phyloP scores from a whole-genome alignment of 1,139 yeast genomes.

The Magnusiomyces clavatus region DNA sequence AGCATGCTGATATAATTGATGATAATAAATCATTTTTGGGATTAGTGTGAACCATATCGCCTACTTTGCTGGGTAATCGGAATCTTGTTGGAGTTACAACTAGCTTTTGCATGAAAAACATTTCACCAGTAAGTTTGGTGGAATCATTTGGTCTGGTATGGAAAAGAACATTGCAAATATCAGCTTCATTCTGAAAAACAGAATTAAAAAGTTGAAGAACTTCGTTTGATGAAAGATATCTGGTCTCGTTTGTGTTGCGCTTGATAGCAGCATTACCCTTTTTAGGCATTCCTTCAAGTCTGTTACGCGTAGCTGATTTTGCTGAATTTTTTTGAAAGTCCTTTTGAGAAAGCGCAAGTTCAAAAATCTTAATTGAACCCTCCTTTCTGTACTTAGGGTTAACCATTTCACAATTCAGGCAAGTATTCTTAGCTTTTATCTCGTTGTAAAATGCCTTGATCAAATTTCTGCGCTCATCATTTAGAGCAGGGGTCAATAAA shows the following conservation, averaged over 20 bases:
- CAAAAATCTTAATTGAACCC: conserved; percentile 88
- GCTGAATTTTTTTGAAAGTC: conserved; percentile 56
- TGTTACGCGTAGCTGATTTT: conserved; percentile 40
- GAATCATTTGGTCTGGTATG: conserved; percentile 63
- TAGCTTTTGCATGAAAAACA: conserved; percentile 80
- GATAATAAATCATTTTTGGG: conserved; percentile 84
- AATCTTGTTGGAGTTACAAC: conserved; percentile 96
- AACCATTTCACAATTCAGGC: conserved; percentile 94
- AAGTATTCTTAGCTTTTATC: conserved; percentile 68
- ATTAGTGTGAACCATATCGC: conserved; percentile 94
- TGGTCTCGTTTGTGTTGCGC: conserved; percentile 39
- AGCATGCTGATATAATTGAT: conserved; percentile 68
- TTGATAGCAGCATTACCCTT: conserved; percentile 27
- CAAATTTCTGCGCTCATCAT: conserved; percentile 74
- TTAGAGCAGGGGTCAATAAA: conserved; percentile 71
- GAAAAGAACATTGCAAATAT: conserved; percentile 43
- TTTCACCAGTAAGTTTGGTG: conserved; percentile 59
- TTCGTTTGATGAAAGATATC: conserved; percentile 82
- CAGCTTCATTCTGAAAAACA: conserved; percentile 60
- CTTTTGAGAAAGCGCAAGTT: conserved; percentile 73
- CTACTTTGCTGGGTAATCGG: conserved; percentile 92
- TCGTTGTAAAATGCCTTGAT: conserved; percentile 71
- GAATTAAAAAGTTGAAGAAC: conserved; percentile 68
- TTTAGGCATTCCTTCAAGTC: conserved; percentile 40
- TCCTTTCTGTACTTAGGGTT: conserved; percentile 93